Evolutionary conservation across 2,329 filamentous ascomycete species (phyloP).

Genomic region (Endocalyx cinctus): DNA sequence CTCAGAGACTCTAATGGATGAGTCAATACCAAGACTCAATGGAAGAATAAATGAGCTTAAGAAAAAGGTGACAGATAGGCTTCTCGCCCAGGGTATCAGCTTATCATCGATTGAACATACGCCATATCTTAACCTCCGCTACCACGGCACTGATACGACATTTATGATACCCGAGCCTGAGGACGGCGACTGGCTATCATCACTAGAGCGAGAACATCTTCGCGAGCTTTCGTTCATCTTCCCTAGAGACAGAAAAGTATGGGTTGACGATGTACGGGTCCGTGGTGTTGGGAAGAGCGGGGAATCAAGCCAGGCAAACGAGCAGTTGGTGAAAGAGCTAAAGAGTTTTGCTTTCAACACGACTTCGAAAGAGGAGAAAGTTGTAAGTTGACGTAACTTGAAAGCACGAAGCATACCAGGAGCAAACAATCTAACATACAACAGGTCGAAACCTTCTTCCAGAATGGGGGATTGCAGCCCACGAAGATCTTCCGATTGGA

Average conservation of each 20-base stretch:
- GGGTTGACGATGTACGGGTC: slow-evolving; percentile 4
- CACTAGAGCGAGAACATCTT: slow-evolving; percentile 8
- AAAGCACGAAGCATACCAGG: no score
- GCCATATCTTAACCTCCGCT: slow-evolving; percentile 17
- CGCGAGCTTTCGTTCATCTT: slow-evolving; percentile 8
- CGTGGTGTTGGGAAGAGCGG: slow-evolving; percentile 9
- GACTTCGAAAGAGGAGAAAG: slow-evolving; percentile 9
- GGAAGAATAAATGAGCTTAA: slow-evolving; percentile 7
- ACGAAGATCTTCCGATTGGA: slow-evolving; percentile 16
- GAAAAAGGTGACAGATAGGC: slow-evolving; percentile 10
- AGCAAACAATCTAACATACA: slow-evolving; percentile 3
- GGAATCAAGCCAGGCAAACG: slow-evolving; percentile 16
- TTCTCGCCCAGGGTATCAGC: slow-evolving; percentile 10
- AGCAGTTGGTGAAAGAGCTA: slow-evolving; percentile 17
- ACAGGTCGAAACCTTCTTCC: slow-evolving; percentile 15
- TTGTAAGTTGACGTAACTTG: slow-evolving; percentile 7
- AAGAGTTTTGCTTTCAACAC: slow-evolving; percentile 8
- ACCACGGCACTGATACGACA: slow-evolving; percentile 16
- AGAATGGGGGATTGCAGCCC: slow-evolving; percentile 13
- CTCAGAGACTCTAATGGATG: slow-evolving; percentile 3
- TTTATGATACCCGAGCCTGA: slow-evolving; percentile 5
- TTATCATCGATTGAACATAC: slow-evolving; percentile 13
- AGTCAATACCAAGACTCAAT: slow-evolving; percentile 2
- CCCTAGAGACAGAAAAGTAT: slow-evolving; percentile 4
- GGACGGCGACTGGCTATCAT: slow-evolving; percentile 7